Percentiles rank a stretch among this genome's conserved stretches.
phyloP scores from a whole-genome alignment of 139 green algal species.

The Chloropicon primus region DNA sequence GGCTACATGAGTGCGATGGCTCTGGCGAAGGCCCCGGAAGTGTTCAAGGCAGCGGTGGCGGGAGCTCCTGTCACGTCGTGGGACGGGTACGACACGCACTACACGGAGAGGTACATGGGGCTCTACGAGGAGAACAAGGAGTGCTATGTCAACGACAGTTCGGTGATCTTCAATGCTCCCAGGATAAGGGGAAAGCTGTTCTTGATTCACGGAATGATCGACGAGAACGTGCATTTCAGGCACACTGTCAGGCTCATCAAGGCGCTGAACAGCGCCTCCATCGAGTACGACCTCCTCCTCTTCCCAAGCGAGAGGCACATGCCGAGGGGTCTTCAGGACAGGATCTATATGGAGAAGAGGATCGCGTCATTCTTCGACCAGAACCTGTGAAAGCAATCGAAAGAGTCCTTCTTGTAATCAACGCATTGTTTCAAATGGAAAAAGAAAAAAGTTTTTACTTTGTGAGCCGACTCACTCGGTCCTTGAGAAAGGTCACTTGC shows the following conservation, averaged over 20 bases:
- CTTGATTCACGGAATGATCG: slow-evolving; percentile 32
- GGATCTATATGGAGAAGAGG: slow-evolving; percentile 26
- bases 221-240: slow-evolving; percentile 36
- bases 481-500: neutral
- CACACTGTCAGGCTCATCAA: slow-evolving; percentile 24
- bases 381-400: slow-evolving; percentile 3
- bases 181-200: slow-evolving; percentile 19
- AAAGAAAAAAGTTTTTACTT: neutral
- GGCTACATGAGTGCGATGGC: slow-evolving; percentile 28
- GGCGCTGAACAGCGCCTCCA: slow-evolving; percentile 16
- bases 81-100: slow-evolving; percentile 37
- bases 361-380: neutral
- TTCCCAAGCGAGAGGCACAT: slow-evolving; percentile 34
- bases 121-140: slow-evolving; percentile 10
- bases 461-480: neutral
- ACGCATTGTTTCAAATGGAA: neutral
- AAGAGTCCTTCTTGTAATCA: slow-evolving; percentile 7
- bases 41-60: slow-evolving; percentile 26
- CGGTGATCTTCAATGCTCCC: slow-evolving; percentile 17
- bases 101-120: slow-evolving; percentile 39
- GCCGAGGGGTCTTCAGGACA: slow-evolving; percentile 21
- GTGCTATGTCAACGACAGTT: slow-evolving; percentile 18
- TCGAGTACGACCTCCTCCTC: slow-evolving; percentile 23
- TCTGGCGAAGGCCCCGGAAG: slow-evolving; percentile 9
- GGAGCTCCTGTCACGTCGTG: slow-evolving; percentile 30